These are phyloP conservation scores for Geotrichum europaeum DNA, from an alignment of 1,139 yeast species.

Conservation along the genomic window DNA sequence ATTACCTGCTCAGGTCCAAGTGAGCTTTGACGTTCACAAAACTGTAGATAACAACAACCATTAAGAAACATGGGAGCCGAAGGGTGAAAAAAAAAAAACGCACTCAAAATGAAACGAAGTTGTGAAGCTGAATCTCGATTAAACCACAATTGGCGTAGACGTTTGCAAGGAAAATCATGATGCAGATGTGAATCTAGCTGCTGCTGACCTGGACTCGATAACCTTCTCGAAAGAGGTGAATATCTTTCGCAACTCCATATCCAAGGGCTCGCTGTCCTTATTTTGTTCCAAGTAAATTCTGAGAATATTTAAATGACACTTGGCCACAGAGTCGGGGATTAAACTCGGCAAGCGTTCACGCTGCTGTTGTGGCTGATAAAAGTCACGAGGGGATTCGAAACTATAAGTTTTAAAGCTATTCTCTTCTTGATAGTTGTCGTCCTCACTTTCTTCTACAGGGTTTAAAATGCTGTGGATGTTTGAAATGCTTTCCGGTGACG, in stretches of 20 bases:
- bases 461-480: not conserved
- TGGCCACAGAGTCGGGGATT: constrained; percentile 1
- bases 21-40: too few species aligned
- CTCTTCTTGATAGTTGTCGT: not conserved
- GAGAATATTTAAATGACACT: constrained; percentile 3
- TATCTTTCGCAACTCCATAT: not conserved
- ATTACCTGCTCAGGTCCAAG: too few species aligned
- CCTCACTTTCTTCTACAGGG: not conserved
- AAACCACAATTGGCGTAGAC: not conserved
- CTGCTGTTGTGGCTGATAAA: not conserved
- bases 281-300: constrained; percentile 1
- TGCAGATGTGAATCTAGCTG: not conserved
- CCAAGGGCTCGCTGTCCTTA: not conserved
- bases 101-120: not conserved
- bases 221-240: constrained; percentile 2
- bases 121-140: too few species aligned
- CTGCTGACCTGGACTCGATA: not conserved
- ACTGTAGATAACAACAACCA: too few species aligned
- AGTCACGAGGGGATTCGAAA: not conserved
- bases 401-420: not conserved
- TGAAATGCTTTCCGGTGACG: not conserved
- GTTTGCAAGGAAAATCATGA: not conserved
- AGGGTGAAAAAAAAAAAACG: not conserved
- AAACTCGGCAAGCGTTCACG: not conserved
- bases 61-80: too few species aligned